Evolutionary conservation across 306 rosid genomes (phyloP).

Genomic region (Fagus crenata): DNA sequence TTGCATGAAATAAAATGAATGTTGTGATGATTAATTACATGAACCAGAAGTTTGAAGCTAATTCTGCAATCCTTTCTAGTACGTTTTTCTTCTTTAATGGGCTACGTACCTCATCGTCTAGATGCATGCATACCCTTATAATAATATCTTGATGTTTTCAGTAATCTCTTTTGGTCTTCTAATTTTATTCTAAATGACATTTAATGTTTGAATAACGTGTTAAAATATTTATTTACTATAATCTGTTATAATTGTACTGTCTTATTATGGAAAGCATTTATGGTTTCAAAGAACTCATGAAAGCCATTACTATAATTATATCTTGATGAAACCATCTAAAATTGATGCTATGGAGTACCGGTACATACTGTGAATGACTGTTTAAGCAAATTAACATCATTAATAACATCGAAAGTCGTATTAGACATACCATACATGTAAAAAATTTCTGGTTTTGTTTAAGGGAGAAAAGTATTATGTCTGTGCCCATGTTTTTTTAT

Average conservation of each 20-base stretch:
- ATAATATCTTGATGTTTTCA: neutral
- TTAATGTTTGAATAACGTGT: neutral
- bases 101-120: neutral
- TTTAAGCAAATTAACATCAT: neutral
- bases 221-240: neutral
- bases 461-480: neutral
- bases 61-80: neutral
- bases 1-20: neutral
- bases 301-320: neutral
- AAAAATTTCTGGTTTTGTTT: neutral
- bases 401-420: neutral
- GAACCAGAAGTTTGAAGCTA: neutral
- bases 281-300: neutral
- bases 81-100: neutral
- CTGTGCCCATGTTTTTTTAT: neutral
- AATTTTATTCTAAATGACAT: neutral
- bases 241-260: neutral
- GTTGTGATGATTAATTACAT: neutral
- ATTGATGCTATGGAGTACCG: neutral
- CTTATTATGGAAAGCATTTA: neutral
- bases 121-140: neutral
- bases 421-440: neutral
- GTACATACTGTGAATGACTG: neutral
- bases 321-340: neutral
- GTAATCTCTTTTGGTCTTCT: neutral